phyloP scores from a whole-genome alignment of 305 asterid genomes.

The Fraxinus sp. region DNA sequence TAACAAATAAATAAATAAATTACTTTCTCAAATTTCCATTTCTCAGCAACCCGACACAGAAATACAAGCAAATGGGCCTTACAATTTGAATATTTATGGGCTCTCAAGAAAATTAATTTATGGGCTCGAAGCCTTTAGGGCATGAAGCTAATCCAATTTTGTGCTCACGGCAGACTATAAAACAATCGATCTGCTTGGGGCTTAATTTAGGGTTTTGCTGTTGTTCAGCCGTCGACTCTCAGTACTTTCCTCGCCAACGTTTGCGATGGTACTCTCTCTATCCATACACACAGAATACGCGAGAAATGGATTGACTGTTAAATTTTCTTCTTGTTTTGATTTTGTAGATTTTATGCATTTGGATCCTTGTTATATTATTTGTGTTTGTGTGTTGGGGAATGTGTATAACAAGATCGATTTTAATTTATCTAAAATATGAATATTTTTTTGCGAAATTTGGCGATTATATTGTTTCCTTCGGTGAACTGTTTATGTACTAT shows the following conservation, averaged over 20 bases:
- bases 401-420: background rate
- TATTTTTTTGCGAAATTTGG: background rate
- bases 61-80: background rate
- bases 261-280: slow-evolving; percentile 29
- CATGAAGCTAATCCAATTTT: background rate
- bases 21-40: background rate
- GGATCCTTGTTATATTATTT: background rate
- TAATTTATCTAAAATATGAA: background rate
- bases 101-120: background rate
- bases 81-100: background rate
- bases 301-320: background rate
- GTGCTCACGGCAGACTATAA: background rate
- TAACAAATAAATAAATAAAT: too few species aligned
- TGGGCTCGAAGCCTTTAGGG: background rate
- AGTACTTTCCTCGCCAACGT: slow-evolving; percentile 4
- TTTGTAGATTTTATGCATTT: background rate
- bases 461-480: background rate
- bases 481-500: background rate
- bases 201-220: slow-evolving; percentile 30
- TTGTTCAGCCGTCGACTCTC: slow-evolving; percentile 6
- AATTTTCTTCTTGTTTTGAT: background rate
- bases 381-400: background rate
- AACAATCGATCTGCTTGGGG: background rate
- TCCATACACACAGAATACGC: background rate
- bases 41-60: background rate